Evolutionary conservation across 129 eudicot genomes (phyloP), one percentile per base, ranked within the genome.

Genomic region (Apium graveolens): DNA sequence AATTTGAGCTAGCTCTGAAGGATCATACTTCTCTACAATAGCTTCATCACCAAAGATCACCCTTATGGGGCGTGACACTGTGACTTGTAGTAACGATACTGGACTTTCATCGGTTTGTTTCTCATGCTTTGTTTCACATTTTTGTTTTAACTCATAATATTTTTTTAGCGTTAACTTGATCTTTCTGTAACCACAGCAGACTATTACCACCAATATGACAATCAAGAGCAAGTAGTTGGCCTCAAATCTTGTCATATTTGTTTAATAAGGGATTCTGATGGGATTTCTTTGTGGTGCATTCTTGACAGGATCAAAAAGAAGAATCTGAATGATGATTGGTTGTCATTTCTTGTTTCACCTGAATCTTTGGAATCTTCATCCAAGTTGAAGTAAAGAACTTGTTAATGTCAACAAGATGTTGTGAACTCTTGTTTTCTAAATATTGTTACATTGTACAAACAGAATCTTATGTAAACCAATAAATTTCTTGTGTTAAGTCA

Each of bases 1-100:
- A 72, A 87, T 76, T 42, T 84, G 90, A 73, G 83, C 83, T 12
- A 81, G 78, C 57, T 76, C 90, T 26, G 84, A 87, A 24, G 87
- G 82, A 74, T 87, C 85, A 77, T 62, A 79, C 29, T 78, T 79
- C 44, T 11, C 39, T 8, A 68, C 6, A 43, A 80, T 53, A 48
- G 76, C 83, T 65, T 68, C 78, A 60, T 87, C 86, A 37, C 84
- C 87, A 38, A 79, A 84, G 62, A 87, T 87, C 72, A 84, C 79
- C n/a, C 44, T 53, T 41, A 83, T 76, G 45, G 87, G 87, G 13
- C 82, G 87, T 73, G 86, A 81, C 78, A 84, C 81, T 82, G 80
- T 84, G 48, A 86, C 73, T 81, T 86, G 82, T 2, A 79, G 70
- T 45, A 86, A 39, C 4, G 90, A 84, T 5, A 84, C 49, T 53